A percentile compares a stretch with the other conserved stretches of the same genome.
phyloP scores from a whole-genome alignment of 1,284 basidiomycete species.

The Microbotryum silenes-acaulis region DNA sequence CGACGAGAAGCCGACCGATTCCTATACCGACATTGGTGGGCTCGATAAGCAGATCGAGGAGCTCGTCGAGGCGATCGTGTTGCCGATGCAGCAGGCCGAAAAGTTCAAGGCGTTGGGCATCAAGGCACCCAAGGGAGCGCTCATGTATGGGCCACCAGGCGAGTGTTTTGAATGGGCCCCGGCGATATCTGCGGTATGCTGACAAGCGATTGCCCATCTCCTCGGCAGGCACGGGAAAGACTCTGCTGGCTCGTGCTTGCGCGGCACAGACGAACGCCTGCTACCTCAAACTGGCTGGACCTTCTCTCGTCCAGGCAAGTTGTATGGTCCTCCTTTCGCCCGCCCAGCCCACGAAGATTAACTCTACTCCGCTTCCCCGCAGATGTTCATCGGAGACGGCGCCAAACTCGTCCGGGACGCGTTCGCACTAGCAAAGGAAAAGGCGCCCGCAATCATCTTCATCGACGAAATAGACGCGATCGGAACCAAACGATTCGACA shows the following conservation, averaged over 20 bases:
- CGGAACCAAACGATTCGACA: conserved; percentile 98
- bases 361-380: neutral
- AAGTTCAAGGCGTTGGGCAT: conserved; percentile 76
- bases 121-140: conserved; percentile 64
- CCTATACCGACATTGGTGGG: conserved; percentile 70
- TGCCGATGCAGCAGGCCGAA: conserved; percentile 72
- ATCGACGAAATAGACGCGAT: conserved; percentile 99
- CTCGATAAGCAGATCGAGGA: conserved; percentile 76
- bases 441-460: conserved; percentile 96
- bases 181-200: neutral
- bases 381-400: conserved; percentile 81
- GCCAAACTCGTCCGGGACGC: conserved; percentile 96
- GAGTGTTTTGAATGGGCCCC: conserved; percentile 29
- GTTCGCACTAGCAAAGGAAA: conserved; percentile 94
- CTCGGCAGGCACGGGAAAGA: conserved; percentile 62
- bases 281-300: conserved; percentile 69
- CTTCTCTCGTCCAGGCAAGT: conserved; percentile 58
- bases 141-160: conserved; percentile 75
- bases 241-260: conserved; percentile 65
- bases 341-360: neutral
- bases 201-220: neutral
- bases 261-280: conserved; percentile 74
- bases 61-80: conserved; percentile 67
- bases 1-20: conserved; percentile 68
- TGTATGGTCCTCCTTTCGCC: too few species aligned